Conservation (phyloP, 2,329 filamentous ascomycete genomes). For the Ophiostoma pallidulum region DNA sequence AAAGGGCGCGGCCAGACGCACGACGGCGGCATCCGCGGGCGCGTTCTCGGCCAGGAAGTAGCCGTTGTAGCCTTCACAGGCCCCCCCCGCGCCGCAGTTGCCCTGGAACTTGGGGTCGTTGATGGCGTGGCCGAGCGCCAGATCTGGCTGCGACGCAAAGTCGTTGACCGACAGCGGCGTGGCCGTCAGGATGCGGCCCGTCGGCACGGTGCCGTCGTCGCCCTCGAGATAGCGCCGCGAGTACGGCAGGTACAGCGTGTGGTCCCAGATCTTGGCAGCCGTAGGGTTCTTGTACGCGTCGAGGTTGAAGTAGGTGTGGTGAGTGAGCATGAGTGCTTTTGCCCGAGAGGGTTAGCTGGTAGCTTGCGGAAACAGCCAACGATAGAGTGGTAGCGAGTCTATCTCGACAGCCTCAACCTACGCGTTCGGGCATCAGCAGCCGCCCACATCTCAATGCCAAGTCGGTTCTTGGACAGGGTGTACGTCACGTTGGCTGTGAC, state of each 20-base stretch:
- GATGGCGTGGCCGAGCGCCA: constrained; percentile 52
- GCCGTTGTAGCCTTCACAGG: constrained; percentile 66
- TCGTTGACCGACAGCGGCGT: constrained; percentile 49
- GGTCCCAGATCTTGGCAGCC: constrained; percentile 47
- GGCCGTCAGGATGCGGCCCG: constrained; percentile 50
- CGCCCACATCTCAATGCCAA: constrained; percentile 52
- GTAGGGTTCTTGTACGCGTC: constrained; percentile 53
- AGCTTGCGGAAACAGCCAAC: too few species aligned
- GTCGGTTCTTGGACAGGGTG: constrained; percentile 45
- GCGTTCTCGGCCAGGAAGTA: constrained; percentile 38
- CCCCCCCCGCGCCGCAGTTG: constrained; percentile 52
- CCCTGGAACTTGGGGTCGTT: constrained; percentile 44
- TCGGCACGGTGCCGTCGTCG: constrained; percentile 49
- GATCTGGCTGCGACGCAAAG: constrained; percentile 53
- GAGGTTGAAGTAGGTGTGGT: constrained; percentile 61
- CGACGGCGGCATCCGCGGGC: constrained; percentile 31
- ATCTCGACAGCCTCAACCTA: too few species aligned
- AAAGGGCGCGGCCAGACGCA: constrained; percentile 50
- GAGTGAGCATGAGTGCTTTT: constrained; percentile 54
- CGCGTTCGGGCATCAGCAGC: constrained; percentile 37
- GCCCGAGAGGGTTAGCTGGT: too few species aligned
- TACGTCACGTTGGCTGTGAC: constrained; percentile 55
- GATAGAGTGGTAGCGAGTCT: too few species aligned
- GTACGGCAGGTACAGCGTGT: constrained; percentile 55
- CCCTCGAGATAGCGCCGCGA: constrained; percentile 47